phyloP scores from a whole-genome alignment of 1,284 basidiomycete genomes.

The Ustilago esculenta region DNA sequence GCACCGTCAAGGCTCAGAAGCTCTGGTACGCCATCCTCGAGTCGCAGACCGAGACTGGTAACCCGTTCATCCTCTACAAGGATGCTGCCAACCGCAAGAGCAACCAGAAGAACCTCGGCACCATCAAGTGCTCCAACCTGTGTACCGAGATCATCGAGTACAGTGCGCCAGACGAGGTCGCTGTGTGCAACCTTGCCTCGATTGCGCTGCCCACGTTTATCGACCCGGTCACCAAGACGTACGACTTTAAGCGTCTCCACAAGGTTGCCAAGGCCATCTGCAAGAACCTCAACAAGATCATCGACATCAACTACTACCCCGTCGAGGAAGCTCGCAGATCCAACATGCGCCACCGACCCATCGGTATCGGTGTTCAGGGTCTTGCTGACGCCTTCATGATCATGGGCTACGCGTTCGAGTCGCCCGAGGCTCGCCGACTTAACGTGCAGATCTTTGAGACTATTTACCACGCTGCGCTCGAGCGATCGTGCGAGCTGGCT shows the following conservation, averaged over 20 bases:
- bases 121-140: slow-evolving; percentile 98
- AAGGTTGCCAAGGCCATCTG: slow-evolving; percentile 80
- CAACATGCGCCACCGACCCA: slow-evolving; percentile 97
- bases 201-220: slow-evolving; percentile 82
- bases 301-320: slow-evolving; percentile 92
- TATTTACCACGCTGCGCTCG: slow-evolving; percentile 94
- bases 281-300: slow-evolving; percentile 89
- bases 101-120: slow-evolving; percentile 98
- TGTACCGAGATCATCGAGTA: slow-evolving; percentile 99
- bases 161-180: slow-evolving; percentile 95
- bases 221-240: slow-evolving; percentile 59
- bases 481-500: slow-evolving; percentile 91
- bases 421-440: slow-evolving; percentile 82
- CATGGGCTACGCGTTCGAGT: slow-evolving; percentile 94
- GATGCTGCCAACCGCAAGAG: slow-evolving; percentile 69
- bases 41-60: slow-evolving; percentile 97
- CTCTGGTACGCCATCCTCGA: slow-evolving; percentile 98
- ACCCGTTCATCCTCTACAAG: slow-evolving; percentile 99
- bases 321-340: slow-evolving; percentile 88
- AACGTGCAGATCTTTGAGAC: slow-evolving; percentile 99
- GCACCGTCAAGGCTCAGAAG: slow-evolving; percentile 93
- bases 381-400: slow-evolving; percentile 99
- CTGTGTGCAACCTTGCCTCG: slow-evolving; percentile 98
- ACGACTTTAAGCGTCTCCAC: slow-evolving; percentile 95
- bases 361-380: slow-evolving; percentile 97